Base-by-base conservation (phyloP, 768 basidiomycete species). In the Lentinula sp. region DNA sequence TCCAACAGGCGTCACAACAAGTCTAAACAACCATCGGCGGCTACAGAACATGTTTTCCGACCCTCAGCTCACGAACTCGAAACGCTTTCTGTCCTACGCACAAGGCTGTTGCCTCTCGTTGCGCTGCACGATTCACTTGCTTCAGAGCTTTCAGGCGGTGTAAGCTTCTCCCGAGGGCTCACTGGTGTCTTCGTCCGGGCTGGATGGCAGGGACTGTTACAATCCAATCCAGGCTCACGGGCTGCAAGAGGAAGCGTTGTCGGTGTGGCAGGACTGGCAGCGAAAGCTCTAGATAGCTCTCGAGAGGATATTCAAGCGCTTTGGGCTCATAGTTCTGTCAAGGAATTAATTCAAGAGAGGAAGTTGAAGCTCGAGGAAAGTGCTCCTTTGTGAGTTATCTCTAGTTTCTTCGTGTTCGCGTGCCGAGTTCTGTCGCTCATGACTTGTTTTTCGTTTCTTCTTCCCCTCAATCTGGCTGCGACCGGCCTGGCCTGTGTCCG, bases 281-380 rank as follows among this genome's bases (percentile, higher is more conserved):
- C 82, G 28, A 79, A 79, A 66, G 81, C 83, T 1, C 72, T 91
- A 33, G 74, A 76, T n/a, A 68, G 74, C 49, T 70, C 73, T 13
- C 75, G 77, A 65, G 73, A 79, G 52, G 81, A 87, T 61, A 80
- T 92, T 52, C 78, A 79, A 46, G 75, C 79, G 39, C 78, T 93
- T 4, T 93, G 91, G 91, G 72, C 74, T 61, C 88, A 91, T 66
- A 82, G 82, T n/a, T 78, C 79, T 1, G 85, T 92, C 36, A 80
- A 78, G 66, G 73, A 78, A 61, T 74, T 91, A 28, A 45, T 90
- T 53, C 74, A 81, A 51, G 71, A 77, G 36, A 80, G 85, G 57
- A 85, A 82, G 67, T 74, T 92, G 63, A 79, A 81, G 59, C 76
- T 93, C 5, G 87, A 91, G 60, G 91, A 93, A 68, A 88, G 86